Conservation (phyloP, 345 rosid species). For the Lagerstroemia speciosa region DNA sequence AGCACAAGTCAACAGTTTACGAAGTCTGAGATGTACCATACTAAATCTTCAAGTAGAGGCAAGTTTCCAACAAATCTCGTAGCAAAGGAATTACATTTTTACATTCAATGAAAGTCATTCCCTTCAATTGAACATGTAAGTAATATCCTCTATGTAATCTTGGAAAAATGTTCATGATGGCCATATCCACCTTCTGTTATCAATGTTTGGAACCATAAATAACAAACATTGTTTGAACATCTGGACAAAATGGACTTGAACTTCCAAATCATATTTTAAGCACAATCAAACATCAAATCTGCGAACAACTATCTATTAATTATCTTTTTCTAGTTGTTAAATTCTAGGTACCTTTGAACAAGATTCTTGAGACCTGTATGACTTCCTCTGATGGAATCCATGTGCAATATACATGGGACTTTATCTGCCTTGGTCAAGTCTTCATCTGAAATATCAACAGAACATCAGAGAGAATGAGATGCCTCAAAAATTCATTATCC, state of each 20-base stretch:
- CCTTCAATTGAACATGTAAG: no score
- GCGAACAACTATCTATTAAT: neutral
- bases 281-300: neutral
- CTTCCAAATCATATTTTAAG: neutral
- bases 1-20: conserved; percentile 9
- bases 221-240: neutral
- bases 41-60: neutral
- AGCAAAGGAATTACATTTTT: neutral
- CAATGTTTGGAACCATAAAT: neutral
- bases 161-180: neutral
- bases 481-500: conserved; percentile 1
- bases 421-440: conserved; percentile 35
- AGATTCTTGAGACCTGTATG: conserved; percentile 92
- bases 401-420: conserved; percentile 86
- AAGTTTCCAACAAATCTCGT: neutral
- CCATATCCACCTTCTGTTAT: neutral
- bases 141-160: no score
- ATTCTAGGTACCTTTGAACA: conserved; percentile 60
- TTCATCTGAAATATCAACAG: conserved; percentile 39
- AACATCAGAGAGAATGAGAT: conserved; percentile 4
- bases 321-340: neutral
- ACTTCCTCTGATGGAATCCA: conserved; percentile 97
- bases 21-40: neutral
- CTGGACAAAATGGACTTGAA: neutral
- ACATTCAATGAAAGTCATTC: neutral